Evolutionary conservation across 306 rosid species (phyloP), one percentile per base, ranked within the genome.

Genomic region (Prunus fruticosa): DNA sequence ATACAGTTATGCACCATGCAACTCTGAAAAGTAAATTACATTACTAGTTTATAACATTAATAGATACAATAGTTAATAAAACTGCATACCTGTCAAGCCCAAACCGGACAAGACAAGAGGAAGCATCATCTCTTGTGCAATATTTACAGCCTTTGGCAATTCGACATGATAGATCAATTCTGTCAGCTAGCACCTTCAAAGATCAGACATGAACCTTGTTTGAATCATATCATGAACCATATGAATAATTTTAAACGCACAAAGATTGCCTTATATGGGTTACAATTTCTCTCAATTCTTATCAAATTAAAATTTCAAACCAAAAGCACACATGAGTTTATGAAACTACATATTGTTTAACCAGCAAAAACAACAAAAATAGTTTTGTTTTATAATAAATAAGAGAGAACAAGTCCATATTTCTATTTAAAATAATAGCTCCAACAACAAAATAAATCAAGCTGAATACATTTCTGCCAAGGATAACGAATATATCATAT

Each of bases 81-180:
- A 43, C 79, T 79, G 72, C 78, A 81, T 83, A 85, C 99, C 93
- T 93, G 69, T 87, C 98, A 75, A 82, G 71, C 85, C 87, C 91
- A 86, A 93, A 93, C 50, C 91, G 94, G 75, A 96, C 98, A 75
- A 96, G 94, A 87, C 99, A 96, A 75, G 99, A 93, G 80, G 98
- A 82, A 67, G 98, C 92, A 86, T 96, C 93, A 72, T 86, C 89
- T 82, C 93, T 81, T 64, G 81, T 83, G 82, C 99, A 96, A 83
- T 91, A 89, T 85, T 91, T 93, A 86, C 99, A 96, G 64, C 99
- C 99, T 86, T 85, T 96, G 70, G 98, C 98, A 82, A 96, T 91
- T 82, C 99, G 98, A 85, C 99, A 96, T 0, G 99, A 98, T 76
- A 96, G 79, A 72, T 89, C 89, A 67, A 96, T 92, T 73, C 87